Evolutionary conservation across 495 filamentous ascomycete species (phyloP).

Genomic region (Parathielavia hyrcaniae): DNA sequence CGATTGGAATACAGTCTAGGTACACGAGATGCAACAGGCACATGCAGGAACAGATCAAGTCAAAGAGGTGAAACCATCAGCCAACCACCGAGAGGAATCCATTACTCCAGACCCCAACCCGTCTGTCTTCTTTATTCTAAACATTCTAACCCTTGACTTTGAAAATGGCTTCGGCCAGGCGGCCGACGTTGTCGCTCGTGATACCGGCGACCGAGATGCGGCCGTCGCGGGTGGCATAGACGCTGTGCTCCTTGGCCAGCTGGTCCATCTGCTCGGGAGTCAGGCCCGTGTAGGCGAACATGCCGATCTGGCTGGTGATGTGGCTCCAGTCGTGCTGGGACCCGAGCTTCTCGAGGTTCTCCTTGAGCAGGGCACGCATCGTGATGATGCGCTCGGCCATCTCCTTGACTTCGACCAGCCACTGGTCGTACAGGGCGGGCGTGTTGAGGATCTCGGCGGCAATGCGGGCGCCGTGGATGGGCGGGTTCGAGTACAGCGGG

Average conservation of each 20-base stretch:
- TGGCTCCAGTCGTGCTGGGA: constrained; percentile 97
- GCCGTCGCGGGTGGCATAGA: constrained; percentile 96
- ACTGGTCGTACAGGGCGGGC: constrained; percentile 78
- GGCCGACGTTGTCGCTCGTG: constrained; percentile 84
- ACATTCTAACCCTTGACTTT: constrained; percentile 63
- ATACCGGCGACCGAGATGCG: constrained; percentile 97
- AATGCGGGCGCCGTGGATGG: constrained; percentile 90
- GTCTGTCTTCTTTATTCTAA: neutral
- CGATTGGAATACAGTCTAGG: neutral
- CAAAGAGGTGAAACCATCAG: constrained; percentile 11
- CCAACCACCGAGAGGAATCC: constrained; percentile 10
- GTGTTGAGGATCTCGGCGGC: constrained; percentile 90
- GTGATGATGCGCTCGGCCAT: constrained; percentile 99
- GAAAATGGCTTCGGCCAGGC: constrained; percentile 91
- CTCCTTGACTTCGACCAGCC: constrained; percentile 92
- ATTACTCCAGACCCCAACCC: constrained; percentile 14
- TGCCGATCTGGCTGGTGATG: constrained; percentile 97
- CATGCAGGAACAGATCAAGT: constrained; percentile 4
- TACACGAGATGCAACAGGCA: constrained; percentile 1
- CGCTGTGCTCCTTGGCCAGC: constrained; percentile 94
- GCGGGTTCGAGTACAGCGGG: constrained; percentile 96
- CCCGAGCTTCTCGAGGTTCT: constrained; percentile 87
- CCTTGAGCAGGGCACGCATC: constrained; percentile 89
- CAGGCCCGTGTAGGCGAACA: constrained; percentile 98
- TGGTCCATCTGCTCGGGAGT: constrained; percentile 86